phyloP scores from a whole-genome alignment of 768 basidiomycete species.

The Coprinopsis strossmayeri region DNA sequence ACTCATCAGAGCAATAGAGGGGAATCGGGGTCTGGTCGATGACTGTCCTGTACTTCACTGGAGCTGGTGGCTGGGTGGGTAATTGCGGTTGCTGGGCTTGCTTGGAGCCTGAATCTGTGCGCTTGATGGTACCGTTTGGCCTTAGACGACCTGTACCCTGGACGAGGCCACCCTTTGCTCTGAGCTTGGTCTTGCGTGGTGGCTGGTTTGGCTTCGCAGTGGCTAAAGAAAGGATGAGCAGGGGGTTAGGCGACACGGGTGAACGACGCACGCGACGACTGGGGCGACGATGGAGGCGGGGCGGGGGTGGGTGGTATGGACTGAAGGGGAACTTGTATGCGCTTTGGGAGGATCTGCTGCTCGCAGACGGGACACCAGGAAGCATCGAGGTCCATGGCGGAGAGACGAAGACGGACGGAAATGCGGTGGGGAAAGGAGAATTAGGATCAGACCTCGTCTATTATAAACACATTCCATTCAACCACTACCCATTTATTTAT shows the following conservation, averaged over 20 bases:
- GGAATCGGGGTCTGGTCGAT: constrained; percentile 79
- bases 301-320: constrained; percentile 21
- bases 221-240: constrained; percentile 8
- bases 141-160: constrained; percentile 62
- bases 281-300: constrained; percentile 34
- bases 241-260: constrained; percentile 15
- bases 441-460: constrained; percentile 6
- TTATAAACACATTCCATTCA: constrained; percentile 25
- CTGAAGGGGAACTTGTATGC: constrained; percentile 43
- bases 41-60: constrained; percentile 51
- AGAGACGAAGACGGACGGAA: constrained; percentile 7
- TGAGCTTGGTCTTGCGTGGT: constrained; percentile 24
- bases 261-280: constrained; percentile 27
- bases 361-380: constrained; percentile 81
- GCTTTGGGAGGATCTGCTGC: constrained; percentile 75
- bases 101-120: constrained; percentile 16
- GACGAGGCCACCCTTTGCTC: constrained; percentile 46
- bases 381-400: constrained; percentile 50
- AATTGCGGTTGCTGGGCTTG: constrained; percentile 16
- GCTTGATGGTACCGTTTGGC: constrained; percentile 50
- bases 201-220: constrained; percentile 10
- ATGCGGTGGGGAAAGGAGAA: constrained; percentile 13
- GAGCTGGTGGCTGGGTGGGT: constrained; percentile 18
- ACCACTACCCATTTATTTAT: constrained; percentile 2
- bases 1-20: constrained; percentile 80